Conservation (phyloP, 306 rosid species). For the Erythrophleum fordii region DNA sequence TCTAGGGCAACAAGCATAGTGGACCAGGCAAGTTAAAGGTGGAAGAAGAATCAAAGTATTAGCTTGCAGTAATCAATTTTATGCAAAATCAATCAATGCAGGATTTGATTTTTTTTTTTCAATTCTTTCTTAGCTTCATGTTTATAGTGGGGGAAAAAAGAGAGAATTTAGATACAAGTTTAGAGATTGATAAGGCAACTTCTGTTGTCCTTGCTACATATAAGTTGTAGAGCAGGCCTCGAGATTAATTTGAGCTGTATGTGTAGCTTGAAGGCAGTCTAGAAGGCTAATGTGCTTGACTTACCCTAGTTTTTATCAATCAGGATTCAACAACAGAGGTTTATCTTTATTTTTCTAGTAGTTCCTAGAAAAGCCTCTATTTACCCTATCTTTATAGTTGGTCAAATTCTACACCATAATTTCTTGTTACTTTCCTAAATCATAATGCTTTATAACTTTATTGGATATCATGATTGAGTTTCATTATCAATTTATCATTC, state of each 20-base stretch:
- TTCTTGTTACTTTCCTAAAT: not conserved
- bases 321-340: conserved; percentile 12
- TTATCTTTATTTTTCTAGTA: not conserved
- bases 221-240: conserved; percentile 34
- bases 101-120: not conserved
- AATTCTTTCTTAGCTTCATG: conserved; percentile 16
- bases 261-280: conserved; percentile 26
- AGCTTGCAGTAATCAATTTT: conserved; percentile 46
- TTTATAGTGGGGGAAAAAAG: conserved; percentile 7
- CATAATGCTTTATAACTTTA: not conserved
- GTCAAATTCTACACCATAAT: conserved; percentile 10
- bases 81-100: conserved; percentile 23
- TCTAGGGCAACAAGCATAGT: no score
- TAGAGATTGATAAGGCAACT: conserved; percentile 29
- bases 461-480: not conserved
- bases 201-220: conserved; percentile 36
- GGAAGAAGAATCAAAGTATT: no score
- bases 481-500: not conserved
- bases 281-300: conserved; percentile 39
- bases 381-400: conserved; percentile 21
- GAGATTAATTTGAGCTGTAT: conserved; percentile 33
- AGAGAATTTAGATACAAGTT: conserved; percentile 28
- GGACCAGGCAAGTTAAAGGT: no score
- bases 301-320: conserved; percentile 13
- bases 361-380: not conserved